These are phyloP conservation scores for Pseudonitzschia pungens DNA, from an alignment of 108 stramenopile genomes.

Conservation along the genomic window DNA sequence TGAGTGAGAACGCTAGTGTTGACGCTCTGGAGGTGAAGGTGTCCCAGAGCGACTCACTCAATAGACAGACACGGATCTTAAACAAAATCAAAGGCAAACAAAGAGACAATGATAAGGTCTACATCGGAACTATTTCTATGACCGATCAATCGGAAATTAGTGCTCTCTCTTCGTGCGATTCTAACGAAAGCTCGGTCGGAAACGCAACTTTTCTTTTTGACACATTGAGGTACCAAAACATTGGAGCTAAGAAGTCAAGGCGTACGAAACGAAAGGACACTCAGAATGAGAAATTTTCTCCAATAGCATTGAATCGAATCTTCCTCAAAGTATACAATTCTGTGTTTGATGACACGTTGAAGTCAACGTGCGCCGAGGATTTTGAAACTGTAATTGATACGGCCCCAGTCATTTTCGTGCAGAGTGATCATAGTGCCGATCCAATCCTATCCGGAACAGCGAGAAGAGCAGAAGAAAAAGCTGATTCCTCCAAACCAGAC, in stretches of 20 bases:
- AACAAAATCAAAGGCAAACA: neutral
- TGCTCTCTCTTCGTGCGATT: neutral
- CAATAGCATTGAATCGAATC: neutral
- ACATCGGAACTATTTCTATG: neutral
- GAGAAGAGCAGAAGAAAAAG: neutral
- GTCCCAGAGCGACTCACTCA: no score
- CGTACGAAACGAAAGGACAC: neutral
- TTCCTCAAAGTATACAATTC: neutral
- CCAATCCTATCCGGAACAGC: neutral
- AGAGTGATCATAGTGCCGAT: neutral
- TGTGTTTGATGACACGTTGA: neutral
- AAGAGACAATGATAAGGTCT: neutral
- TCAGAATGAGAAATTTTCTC: neutral
- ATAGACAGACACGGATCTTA: neutral
- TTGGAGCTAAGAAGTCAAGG: neutral
- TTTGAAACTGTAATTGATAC: neutral
- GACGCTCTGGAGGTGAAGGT: no score
- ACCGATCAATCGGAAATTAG: neutral
- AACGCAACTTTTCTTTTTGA: neutral
- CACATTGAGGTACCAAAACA: neutral
- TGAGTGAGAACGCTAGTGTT: no score
- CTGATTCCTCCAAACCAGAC: neutral
- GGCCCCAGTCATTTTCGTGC: neutral
- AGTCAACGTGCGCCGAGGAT: slow-evolving; percentile 2
- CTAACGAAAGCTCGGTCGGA: neutral